Evolutionary conservation across 768 basidiomycete species (phyloP), one percentile per base, ranked within the genome.

Genomic region (Macrolepiota dolichaula): DNA sequence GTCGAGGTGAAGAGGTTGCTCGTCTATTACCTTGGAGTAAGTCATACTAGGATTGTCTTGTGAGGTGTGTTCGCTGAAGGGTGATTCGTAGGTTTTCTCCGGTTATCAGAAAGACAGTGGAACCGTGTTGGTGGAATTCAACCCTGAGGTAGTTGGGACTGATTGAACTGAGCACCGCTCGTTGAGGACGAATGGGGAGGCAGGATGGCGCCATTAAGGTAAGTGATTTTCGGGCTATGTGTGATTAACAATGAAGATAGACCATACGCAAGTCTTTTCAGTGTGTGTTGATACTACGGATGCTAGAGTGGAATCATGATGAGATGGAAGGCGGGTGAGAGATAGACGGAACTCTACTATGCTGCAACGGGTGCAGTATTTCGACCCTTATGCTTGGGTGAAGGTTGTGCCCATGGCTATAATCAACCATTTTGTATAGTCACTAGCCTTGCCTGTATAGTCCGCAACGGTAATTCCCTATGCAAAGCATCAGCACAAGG

Each of bases 181-280:
- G n/a, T n/a, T n/a, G n/a, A n/a, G n/a, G n/a, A n/a, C n/a, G n/a
- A n/a, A n/a, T 0, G 82, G 86, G 12, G 84, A 80, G 0, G 87
- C 87, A 59, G 91, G 76, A 36, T 81, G 79, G 51, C 82, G 81
- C 94, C 95, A 97, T 55, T 85, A 79, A 19, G 85, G 73, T 68
- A 95, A 91, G 69, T 92, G 96, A 63, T 95, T 92, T 68, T 97
- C 95, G 2, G 96, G 79, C 93, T 93, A 97, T 0, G 82, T 80
- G 66, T 98, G 95, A 65, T 94, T 96, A 11, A 96, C 89, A 60
- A 95, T 79, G 0, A 92, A 88, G 63, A 96, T 89, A 0, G 83
- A 84, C 95, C 95, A 96, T 0, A 84, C 76, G 7, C 79, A 76
- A 0, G 94, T 92, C 67, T 90, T 91, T 6, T 75, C 74, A 0